Base-by-base conservation (phyloP, 257 asterid species). In the Striga asiatica region DNA sequence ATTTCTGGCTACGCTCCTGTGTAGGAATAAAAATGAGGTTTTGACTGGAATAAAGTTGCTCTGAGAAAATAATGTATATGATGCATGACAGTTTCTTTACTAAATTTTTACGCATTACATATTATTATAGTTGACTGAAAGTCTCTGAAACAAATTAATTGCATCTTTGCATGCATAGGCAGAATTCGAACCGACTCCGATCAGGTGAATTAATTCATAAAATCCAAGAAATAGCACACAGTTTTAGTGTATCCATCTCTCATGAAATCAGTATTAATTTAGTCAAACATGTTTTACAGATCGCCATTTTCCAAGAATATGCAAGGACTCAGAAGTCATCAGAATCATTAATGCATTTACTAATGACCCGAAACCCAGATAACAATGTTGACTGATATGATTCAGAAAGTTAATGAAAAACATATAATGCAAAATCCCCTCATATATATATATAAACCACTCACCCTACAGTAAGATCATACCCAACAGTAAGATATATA, bases 251-350 rank as follows among this genome's bases (percentile, higher is more conserved):
- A 17, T 25, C 29, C 20, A 39, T 8, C 27, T 13, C 34, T 56
- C 18, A 13, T n/a, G n/a, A n/a, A 35, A 12, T 9, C 3, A 3
- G 7, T 28, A 28, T 3, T 7, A 3, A 35, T 35, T 35, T 8
- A 35, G 3, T 35, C 41, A 35, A 35, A 35, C 2, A 50, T 35
- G 56, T 14, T 14, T 21, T 54, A 21, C 19, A 16, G 25, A 11
- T 66, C 61, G 53, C 54, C 56, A 32, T 21, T 70, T 70, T 25
- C 71, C 76, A 54, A 59, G n/a, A n/a, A n/a, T 61, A 38, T 38
- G 61, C 68, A 54, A 47, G 52, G 31, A 43, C 64, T 53, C 8
- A n/a, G n/a, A n/a, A n/a, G n/a, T n/a, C n/a, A n/a, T 59, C 58
- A 25, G 60, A 70, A 51, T 27, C 60, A 2, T 39, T 64, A 5